These are phyloP conservation scores for Jamesozyma lodderae DNA, from an alignment of 805 yeast genomes.

Conservation along the genomic window DNA sequence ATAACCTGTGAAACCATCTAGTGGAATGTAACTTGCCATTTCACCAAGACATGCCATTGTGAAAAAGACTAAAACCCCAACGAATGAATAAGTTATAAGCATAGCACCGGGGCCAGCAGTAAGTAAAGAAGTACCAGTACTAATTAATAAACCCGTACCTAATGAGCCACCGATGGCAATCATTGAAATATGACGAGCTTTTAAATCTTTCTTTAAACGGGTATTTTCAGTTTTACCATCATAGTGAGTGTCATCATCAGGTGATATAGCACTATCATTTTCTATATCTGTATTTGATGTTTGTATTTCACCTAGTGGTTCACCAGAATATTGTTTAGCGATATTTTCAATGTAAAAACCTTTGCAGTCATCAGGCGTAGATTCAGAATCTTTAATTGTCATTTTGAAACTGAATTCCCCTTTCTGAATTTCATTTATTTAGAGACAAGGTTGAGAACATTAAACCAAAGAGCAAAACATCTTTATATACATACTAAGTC, in stretches of 20 bases:
- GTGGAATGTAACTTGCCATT: slow-evolving; percentile 57
- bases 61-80: slow-evolving; percentile 63
- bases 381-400: no score
- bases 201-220: slow-evolving; percentile 23
- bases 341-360: no score
- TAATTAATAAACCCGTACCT: slow-evolving; percentile 73
- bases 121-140: slow-evolving; percentile 63
- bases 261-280: slow-evolving; percentile 1
- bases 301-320: no score
- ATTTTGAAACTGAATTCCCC: no score
- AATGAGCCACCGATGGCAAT: slow-evolving; percentile 78
- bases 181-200: slow-evolving; percentile 58
- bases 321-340: no score
- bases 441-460: no score
- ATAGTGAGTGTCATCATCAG: background rate
- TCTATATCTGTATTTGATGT: slow-evolving; percentile 7
- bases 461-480: no score
- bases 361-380: no score
- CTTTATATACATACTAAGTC: no score
- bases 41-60: slow-evolving; percentile 65
- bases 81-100: slow-evolving; percentile 53
- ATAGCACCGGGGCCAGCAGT: slow-evolving; percentile 54
- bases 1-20: slow-evolving; percentile 60
- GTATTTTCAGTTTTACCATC: slow-evolving; percentile 14
- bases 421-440: no score